Percentiles rank a stretch among this genome's conserved stretches.
These are phyloP conservation scores for Erodium chrysanthum DNA, from an alignment of 441 rosid genomes.

Conservation along the genomic window DNA sequence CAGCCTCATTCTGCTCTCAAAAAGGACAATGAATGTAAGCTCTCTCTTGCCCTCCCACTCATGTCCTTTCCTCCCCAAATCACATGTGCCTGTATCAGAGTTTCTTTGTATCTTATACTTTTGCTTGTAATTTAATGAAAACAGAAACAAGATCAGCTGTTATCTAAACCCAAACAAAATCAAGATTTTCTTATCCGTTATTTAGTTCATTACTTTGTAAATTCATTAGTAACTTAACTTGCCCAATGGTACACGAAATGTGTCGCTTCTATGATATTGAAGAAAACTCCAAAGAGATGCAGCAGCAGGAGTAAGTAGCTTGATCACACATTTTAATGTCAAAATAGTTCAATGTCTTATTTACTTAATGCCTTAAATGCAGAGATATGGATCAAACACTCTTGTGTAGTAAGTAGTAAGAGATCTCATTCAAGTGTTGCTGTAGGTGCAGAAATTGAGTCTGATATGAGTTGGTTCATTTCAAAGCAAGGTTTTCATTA, in stretches of 20 bases:
- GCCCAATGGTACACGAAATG: conserved; percentile 26
- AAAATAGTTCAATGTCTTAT: neutral
- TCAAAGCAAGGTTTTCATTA: conserved; percentile 43
- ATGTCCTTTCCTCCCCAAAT: neutral
- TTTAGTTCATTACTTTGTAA: too few relatives aligned
- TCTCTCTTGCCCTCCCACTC: conserved; percentile 10
- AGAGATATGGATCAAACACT: conserved; percentile 54
- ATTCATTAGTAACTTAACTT: too few relatives aligned
- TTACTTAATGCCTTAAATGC: conserved; percentile 18
- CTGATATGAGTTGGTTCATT: conserved; percentile 31
- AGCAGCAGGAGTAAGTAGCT: neutral
- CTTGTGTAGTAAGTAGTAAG: conserved; percentile 56
- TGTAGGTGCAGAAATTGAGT: conserved; percentile 59
- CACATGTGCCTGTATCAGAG: neutral
- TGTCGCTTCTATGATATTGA: conserved; percentile 68
- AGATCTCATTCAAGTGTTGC: conserved; percentile 70
- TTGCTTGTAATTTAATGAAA: conserved; percentile 4
- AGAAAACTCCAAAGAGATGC: conserved; percentile 23
- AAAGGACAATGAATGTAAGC: conserved; percentile 41
- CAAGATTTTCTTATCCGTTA: conserved; percentile 22
- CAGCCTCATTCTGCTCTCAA: conserved; percentile 38
- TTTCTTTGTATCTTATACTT: conserved; percentile 15
- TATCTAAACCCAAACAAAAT: conserved; percentile 39
- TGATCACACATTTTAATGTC: neutral
- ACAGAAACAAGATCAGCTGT: conserved; percentile 43